Evolutionary conservation across 2,329 filamentous ascomycete species (phyloP), one percentile per base, ranked within the genome.

Genomic region (Trichoderma citrinoviride): DNA sequence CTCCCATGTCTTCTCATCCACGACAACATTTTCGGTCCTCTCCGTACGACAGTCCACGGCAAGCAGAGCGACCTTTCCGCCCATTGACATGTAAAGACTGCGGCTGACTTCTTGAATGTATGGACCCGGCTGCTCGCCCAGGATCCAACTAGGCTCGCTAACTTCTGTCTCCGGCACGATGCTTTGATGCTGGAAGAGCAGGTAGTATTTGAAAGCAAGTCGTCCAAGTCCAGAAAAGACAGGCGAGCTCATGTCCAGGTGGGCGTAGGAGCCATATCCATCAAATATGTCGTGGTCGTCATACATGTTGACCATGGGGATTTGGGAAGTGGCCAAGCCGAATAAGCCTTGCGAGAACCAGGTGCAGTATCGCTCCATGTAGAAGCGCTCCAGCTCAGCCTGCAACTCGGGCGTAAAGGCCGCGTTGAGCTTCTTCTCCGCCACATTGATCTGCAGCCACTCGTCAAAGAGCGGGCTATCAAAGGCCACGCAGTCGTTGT

Each of bases 341-440:
- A 97, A 99, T 5, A 98, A 80, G 0, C 96, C 95, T 72, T 96
- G 93, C 0, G 93, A 97, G 77, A 98, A 99, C 93, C 95, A 99
- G 84, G 89, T 90, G 66, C 88, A 87, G 73, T 99, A 99, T 21
- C 91, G 86, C 66, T 96, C 85, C 0, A 99, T 83, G 72, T 96
- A 99, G 72, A 96, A 97, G 0, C 78, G 79, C 73, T 99, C 95
- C 5, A 99, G 80, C 77, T 99, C 93, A 53, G 91, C 86, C 73
- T 96, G 92, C 85, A 99, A 89, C 65, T 91, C 90, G 0, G 85
- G 77, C 0, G 89, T 91, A 72, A 98, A 95, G 0, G 90, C 87
- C 3, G 88, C 86, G 60, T 87, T 85, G 70, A 93, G 88, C 79
- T 97, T 97, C 71, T 92, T 85, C 61, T 90, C 78, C 0, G 90